A percentile compares a stretch with the other conserved stretches of the same genome.
Conservation (phyloP, 768 basidiomycete genomes). For the Podaxis sp. region DNA sequence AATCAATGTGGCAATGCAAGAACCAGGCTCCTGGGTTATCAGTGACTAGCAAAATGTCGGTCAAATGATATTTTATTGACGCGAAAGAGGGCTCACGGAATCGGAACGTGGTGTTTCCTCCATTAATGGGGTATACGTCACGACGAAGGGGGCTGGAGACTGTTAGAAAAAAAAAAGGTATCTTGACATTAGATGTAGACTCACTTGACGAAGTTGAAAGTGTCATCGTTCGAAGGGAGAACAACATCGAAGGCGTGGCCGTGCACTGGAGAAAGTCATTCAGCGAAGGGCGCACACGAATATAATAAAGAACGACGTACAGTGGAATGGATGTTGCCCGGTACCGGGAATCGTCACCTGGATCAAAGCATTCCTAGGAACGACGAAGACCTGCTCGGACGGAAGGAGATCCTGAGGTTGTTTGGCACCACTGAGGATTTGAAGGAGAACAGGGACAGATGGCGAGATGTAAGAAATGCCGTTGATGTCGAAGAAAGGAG, state of each 20-base stretch:
- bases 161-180: not conserved
- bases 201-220: slow-evolving; percentile 12
- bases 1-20: slow-evolving; percentile 23
- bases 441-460: slow-evolving; percentile 6
- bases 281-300: not conserved
- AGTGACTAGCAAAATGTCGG: not conserved
- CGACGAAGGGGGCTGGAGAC: slow-evolving; percentile 14
- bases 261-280: slow-evolving; percentile 12
- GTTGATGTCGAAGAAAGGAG: slow-evolving; percentile 9
- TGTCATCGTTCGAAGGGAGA: slow-evolving; percentile 2
- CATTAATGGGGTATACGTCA: slow-evolving; percentile 13
- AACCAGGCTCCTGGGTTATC: slow-evolving; percentile 21
- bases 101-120: slow-evolving; percentile 14
- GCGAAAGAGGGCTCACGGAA: not conserved
- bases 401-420: slow-evolving; percentile 2
- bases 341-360: slow-evolving; percentile 10
- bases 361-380: slow-evolving; percentile 2
- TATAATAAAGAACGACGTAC: not conserved
- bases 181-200: not conserved
- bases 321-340: slow-evolving; percentile 5
- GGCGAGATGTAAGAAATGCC: slow-evolving; percentile 4
- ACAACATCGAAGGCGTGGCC: slow-evolving; percentile 25
- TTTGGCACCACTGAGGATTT: slow-evolving; percentile 8
- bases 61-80: not conserved
- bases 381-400: slow-evolving; percentile 4